Evolutionary conservation across 805 yeast genomes (phyloP), one percentile per base, ranked within the genome.

Genomic region (Ogataea parapolymorpha): DNA sequence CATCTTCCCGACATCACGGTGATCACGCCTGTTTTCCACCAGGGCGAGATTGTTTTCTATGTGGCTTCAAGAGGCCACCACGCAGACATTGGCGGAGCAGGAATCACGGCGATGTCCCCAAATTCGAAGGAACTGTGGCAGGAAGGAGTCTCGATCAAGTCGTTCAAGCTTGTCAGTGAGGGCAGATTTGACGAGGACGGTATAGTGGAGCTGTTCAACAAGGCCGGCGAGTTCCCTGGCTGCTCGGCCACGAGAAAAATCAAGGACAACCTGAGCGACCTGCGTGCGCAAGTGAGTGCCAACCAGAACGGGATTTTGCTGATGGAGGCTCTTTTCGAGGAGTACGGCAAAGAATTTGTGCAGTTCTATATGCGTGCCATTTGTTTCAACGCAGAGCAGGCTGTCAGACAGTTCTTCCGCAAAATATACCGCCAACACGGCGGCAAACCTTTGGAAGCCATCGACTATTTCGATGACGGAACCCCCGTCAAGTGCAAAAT

Each of bases 1-100:
- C 74, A 68, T 50, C 52, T 69, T 29, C 74, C 72, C 15, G 74
- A 69, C 53, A 68, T 76, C 42, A 76, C 80, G 2, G 77, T 76
- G 25, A 71, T 76, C 17, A 71, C 80, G 1, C 80, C 81, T 0
- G 79, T 75, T 1, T 65, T 71, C 44, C 58, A 65, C 41, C 61
- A 70, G 17, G 59, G 59, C 25, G 58, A 67, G 24, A 66, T 72
- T 8, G 66, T 71, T 13, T 75, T 74, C 50, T 75, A 74, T 63
- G 72, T 74, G 22, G 80, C 80, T 3, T 68, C 78, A 5, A 59
- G 80, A 39, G 80, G 79, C n/a, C 80, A 76, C 56, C 80, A 76
- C 55, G 75, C 80, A 24, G 80, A 76, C 48, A 75, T 76, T 49
- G 80, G 80, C 30, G 75, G 77, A n/a, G 70, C 74, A 36, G 67